Evolutionary conservation across 2,329 filamentous ascomycete genomes (phyloP).

Genomic region (Trichoderma hamatum): DNA sequence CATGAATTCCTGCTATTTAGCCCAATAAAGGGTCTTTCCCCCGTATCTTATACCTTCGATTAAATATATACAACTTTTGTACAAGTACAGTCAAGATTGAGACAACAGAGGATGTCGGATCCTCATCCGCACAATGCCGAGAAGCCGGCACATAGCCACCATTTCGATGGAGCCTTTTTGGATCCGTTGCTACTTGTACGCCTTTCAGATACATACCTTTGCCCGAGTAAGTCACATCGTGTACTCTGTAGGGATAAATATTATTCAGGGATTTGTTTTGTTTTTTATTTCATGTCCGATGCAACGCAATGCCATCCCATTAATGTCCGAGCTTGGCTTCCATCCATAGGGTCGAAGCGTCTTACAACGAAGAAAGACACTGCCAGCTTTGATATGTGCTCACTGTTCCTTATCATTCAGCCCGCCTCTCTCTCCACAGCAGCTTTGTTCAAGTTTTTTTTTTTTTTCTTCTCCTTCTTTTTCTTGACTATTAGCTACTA

Average conservation of each 20-base stretch:
- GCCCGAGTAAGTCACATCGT: not conserved
- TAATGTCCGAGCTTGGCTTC: not conserved
- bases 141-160: slow-evolving; percentile 26
- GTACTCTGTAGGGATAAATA: not conserved
- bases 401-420: not conserved
- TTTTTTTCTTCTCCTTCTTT: no score
- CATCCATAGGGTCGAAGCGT: not conserved
- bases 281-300: not conserved
- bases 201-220: not conserved
- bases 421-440: not conserved
- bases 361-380: not conserved
- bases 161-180: slow-evolving; percentile 20
- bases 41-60: no score
- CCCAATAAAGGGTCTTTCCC: no score
- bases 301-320: not conserved
- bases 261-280: not conserved
- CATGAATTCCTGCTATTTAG: not conserved
- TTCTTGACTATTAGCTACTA: not conserved
- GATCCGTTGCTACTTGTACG: not conserved
- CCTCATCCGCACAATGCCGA: slow-evolving; percentile 21
- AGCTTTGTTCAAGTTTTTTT: not conserved
- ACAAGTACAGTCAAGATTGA: not conserved
- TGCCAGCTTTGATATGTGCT: not conserved
- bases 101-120: not conserved
- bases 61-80: no score